Conservation (phyloP, 1,284 basidiomycete species). For the Tetrapyrgos nigripes region DNA sequence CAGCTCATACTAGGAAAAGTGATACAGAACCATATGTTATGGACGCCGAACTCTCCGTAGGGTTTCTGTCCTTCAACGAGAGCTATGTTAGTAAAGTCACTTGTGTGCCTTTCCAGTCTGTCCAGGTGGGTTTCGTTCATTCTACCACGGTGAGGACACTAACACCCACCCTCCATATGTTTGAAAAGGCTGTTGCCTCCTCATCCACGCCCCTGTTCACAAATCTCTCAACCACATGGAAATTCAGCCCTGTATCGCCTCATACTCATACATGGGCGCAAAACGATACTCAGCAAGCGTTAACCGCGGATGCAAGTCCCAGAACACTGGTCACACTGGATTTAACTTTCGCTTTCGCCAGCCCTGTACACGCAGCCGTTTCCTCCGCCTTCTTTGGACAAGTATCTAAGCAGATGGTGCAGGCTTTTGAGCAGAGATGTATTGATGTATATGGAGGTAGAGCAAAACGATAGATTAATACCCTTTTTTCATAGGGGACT, state of each 20-base stretch:
- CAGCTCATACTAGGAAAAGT: slow-evolving; percentile 26
- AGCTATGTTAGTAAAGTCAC: slow-evolving; percentile 88
- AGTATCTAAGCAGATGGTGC: slow-evolving; percentile 89
- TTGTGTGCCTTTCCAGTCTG: slow-evolving; percentile 76
- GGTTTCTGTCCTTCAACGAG: slow-evolving; percentile 89
- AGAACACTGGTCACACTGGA: slow-evolving; percentile 81
- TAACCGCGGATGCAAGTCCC: slow-evolving; percentile 22
- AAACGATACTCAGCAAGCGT: no score
- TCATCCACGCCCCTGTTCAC: slow-evolving; percentile 89
- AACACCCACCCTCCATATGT: background rate
- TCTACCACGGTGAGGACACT: slow-evolving; percentile 18
- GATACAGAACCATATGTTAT: slow-evolving; percentile 51
- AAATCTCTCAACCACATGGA: slow-evolving; percentile 84
- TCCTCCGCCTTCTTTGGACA: slow-evolving; percentile 86
- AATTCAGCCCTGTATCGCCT: slow-evolving; percentile 63
- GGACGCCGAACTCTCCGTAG: slow-evolving; percentile 88
- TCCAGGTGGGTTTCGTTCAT: slow-evolving; percentile 64
- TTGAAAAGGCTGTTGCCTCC: slow-evolving; percentile 71
- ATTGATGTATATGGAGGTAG: slow-evolving; percentile 65
- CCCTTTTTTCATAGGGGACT: background rate
- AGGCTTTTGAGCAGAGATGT: slow-evolving; percentile 91
- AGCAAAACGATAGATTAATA: slow-evolving; percentile 1
- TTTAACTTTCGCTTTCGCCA: slow-evolving; percentile 87
- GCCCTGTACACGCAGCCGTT: slow-evolving; percentile 84
- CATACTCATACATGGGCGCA: slow-evolving; percentile 40